These are phyloP conservation scores for Posidonia oceanica DNA, from an alignment of 116 monocot genomes.

Conservation along the genomic window DNA sequence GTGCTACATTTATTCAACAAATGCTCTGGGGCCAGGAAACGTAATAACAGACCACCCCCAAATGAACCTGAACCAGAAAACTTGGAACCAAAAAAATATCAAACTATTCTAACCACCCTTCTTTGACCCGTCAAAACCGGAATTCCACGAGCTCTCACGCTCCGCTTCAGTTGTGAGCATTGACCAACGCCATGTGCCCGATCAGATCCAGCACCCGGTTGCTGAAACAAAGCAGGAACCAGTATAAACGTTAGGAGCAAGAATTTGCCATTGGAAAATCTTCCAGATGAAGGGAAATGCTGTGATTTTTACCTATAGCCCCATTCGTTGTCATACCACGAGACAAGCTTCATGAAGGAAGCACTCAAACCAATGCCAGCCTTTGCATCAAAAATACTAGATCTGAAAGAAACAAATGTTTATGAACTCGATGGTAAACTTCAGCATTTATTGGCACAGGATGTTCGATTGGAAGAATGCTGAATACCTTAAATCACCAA, in stretches of 20 bases:
- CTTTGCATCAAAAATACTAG: slow-evolving; percentile 23
- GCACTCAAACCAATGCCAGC: slow-evolving; percentile 16
- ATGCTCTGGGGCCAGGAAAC: not conserved
- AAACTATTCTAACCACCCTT: not conserved
- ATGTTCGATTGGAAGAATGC: not conserved
- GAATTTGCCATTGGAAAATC: not conserved
- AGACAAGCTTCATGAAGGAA: slow-evolving; percentile 19
- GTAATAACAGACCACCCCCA: not conserved
- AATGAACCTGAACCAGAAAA: not conserved
- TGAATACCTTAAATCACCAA: slow-evolving; percentile 79
- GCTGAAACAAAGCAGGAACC: slow-evolving; percentile 4
- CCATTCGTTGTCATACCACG: slow-evolving; percentile 22
- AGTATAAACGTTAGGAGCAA: too few species aligned
- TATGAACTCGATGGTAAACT: not conserved
- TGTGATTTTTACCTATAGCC: slow-evolving; percentile 13
- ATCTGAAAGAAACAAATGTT: slow-evolving; percentile 8
- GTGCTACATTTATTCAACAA: not conserved
- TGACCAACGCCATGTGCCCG: slow-evolving; percentile 17
- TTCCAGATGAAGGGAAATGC: not conserved
- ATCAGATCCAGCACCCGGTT: slow-evolving; percentile 20
- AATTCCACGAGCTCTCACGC: not conserved
- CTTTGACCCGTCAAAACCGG: not conserved
- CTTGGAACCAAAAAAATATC: not conserved
- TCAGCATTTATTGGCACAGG: not conserved
- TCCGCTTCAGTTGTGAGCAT: slow-evolving; percentile 3